Evolutionary conservation across 169 alveolate species (phyloP).

Genomic region (Perkinsus chesapeaki): DNA sequence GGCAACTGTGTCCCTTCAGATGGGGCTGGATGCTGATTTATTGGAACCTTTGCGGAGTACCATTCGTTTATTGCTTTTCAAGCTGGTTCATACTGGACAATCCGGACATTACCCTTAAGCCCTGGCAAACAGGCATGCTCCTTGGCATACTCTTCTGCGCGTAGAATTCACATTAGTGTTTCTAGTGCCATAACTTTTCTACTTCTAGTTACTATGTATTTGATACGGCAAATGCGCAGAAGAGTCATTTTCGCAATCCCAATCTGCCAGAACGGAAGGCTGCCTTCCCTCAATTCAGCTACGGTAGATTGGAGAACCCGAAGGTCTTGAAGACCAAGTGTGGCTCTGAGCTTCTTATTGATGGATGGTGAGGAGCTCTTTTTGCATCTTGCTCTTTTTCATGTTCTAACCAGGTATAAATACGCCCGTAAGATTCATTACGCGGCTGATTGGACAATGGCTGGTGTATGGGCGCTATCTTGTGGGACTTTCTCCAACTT

Average conservation of each 20-base stretch:
- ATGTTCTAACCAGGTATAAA: background rate
- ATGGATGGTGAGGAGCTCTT: conserved; percentile 16
- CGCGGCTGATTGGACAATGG: conserved; percentile 23
- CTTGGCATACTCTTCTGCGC: background rate
- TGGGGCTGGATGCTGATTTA: conserved; percentile 34
- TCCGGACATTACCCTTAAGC: background rate
- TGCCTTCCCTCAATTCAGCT: conserved; percentile 19
- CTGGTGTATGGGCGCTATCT: conserved; percentile 15
- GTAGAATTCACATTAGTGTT: no score
- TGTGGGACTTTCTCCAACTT: conserved; percentile 9
- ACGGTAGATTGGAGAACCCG: conserved; percentile 19
- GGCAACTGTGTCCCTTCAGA: background rate
- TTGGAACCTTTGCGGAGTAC: conserved; percentile 26
- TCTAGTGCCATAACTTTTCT: no score
- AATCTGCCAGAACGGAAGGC: conserved; percentile 5
- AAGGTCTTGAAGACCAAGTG: conserved; percentile 9
- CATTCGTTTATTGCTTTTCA: conserved; percentile 19
- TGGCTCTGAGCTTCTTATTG: conserved; percentile 10
- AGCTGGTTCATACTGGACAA: conserved; percentile 11
- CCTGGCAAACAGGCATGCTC: background rate
- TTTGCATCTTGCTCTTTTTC: background rate
- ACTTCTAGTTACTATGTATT: conserved; percentile 15
- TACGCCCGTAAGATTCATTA: conserved; percentile 24
- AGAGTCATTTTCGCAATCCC: conserved; percentile 6
- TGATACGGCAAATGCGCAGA: conserved; percentile 23